Base-by-base conservation (phyloP, 208 protist genomes). In the Leptomonas seymouri region DNA sequence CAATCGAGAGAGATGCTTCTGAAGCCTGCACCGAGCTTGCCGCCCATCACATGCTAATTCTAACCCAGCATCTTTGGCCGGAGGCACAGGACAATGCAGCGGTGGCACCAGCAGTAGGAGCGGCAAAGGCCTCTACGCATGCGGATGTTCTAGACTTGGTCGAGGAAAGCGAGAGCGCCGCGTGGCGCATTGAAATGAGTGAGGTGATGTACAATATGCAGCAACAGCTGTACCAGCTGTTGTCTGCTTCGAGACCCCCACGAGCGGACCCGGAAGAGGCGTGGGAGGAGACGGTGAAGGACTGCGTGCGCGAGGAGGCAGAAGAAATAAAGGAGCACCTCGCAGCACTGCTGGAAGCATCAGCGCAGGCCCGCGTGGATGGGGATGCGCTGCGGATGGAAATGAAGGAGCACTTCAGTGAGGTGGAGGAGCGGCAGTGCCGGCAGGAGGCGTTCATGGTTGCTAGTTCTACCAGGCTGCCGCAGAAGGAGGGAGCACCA, bases 1-100 rank as follows among this genome's bases (percentile, higher is more conserved):
- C 25, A 11, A 30, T 92, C 30, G 74, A 77, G 67, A 34, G 53
- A 15, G 74, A 85, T 25, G 74, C 60, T 7, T 50, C 71, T 0
- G 74, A 78, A 15, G 60, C 57, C n/a, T 58, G 48, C 34, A 34
- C 8, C 20, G 56, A 31, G 1, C 18, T 65, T 1, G 21, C 46
- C 28, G 3, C 31, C 12, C 23, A n/a, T 6, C 54, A 64, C 12
- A 9, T 48, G 14, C 12, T 41, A 4, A 31, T 21, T 46, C 25
- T 65, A 15, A 25, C 20, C 4, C n/a, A 15, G 20, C 49, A 48
- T 20, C 25, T 20, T 6, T 21, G 23, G 21, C 48, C 18, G 25
- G 16, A 6, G 54, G 30, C 30, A 18, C 2, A 28, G 30, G 0
- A 9, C 4, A 39, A 12, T 9, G 9, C 34, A 39, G 34, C 34